Conservation (phyloP, 2,329 filamentous ascomycete species). For the Rosellinia necatrix region DNA sequence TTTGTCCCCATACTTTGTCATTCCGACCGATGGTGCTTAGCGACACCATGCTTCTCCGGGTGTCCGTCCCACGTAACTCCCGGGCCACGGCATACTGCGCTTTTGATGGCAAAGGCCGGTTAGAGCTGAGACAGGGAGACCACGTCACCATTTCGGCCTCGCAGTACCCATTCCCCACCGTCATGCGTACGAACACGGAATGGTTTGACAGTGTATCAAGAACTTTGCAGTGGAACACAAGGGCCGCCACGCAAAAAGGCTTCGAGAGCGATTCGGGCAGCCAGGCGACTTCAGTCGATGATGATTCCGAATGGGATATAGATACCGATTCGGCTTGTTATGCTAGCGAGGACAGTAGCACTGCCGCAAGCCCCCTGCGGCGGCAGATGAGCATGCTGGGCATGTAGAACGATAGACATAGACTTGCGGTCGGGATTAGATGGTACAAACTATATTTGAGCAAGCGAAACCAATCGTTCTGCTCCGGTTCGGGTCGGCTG, state of each 20-base stretch:
- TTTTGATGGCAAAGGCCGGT: constrained; percentile 94
- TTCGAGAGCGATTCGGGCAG: constrained; percentile 62
- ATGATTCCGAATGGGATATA: constrained; percentile 83
- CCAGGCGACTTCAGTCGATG: constrained; percentile 56
- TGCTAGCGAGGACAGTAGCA: constrained; percentile 74
- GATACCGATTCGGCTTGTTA: constrained; percentile 81
- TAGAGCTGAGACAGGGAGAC: constrained; percentile 91
- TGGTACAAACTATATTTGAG: constrained; percentile 13
- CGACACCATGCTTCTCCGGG: constrained; percentile 88
- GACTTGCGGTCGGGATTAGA: constrained; percentile 20
- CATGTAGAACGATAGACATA: constrained; percentile 43
- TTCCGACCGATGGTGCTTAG: constrained; percentile 98
- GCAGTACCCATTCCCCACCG: constrained; percentile 96
- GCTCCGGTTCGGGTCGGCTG: neutral
- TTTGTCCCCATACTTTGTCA: constrained; percentile 94
- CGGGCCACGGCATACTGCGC: constrained; percentile 95
- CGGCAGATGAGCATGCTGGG: constrained; percentile 76
- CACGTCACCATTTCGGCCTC: constrained; percentile 95
- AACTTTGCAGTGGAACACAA: constrained; percentile 92
- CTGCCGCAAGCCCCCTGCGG: constrained; percentile 68
- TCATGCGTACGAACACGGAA: constrained; percentile 85
- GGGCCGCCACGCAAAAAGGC: constrained; percentile 88
- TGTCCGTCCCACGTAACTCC: constrained; percentile 81
- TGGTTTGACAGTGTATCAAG: constrained; percentile 97
- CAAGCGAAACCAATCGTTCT: constrained; percentile 16